A percentile compares a stretch with the other conserved stretches of the same genome.
Evolutionary conservation across 2,329 filamentous ascomycete genomes (phyloP).

Genomic region (Periconia macrospinosa): DNA sequence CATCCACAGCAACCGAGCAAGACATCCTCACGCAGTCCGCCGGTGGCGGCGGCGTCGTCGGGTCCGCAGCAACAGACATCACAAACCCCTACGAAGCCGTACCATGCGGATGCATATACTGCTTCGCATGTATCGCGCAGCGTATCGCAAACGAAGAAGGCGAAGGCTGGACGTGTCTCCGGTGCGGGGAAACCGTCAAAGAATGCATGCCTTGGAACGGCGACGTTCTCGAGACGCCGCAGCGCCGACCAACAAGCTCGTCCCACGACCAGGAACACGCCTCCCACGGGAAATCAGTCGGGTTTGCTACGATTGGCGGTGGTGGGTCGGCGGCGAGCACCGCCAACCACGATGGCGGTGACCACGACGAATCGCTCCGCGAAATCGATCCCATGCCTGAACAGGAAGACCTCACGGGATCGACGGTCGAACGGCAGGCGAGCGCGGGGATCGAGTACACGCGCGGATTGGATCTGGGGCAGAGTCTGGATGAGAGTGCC

Average conservation of each 20-base stretch:
- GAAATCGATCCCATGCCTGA: constrained; percentile 39
- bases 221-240: constrained; percentile 69
- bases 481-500: constrained; percentile 34
- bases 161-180: constrained; percentile 87
- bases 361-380: constrained; percentile 14
- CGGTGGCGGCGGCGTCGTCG: constrained; percentile 75
- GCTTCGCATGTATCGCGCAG: constrained; percentile 92
- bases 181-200: constrained; percentile 81
- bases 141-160: constrained; percentile 90
- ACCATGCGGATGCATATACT: constrained; percentile 90
- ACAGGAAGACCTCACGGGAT: constrained; percentile 17
- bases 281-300: constrained; percentile 23
- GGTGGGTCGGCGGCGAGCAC: constrained; percentile 6
- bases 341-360: constrained; percentile 4
- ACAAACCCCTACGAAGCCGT: constrained; percentile 94
- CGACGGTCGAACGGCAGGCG: constrained; percentile 1
- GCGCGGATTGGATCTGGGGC: constrained; percentile 30
- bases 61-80: constrained; percentile 87
- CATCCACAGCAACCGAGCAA: constrained; percentile 64
- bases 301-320: constrained; percentile 30
- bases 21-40: constrained; percentile 68
- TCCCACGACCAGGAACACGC: constrained; percentile 8
- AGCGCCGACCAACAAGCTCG: constrained; percentile 3
- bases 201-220: constrained; percentile 91
- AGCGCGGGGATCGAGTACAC: constrained; percentile 19